A percentile compares a stretch with the other conserved stretches of the same genome.
These are phyloP conservation scores for Phytopythium montanum DNA, from an alignment of 352 stramenopile species.

Conservation along the genomic window DNA sequence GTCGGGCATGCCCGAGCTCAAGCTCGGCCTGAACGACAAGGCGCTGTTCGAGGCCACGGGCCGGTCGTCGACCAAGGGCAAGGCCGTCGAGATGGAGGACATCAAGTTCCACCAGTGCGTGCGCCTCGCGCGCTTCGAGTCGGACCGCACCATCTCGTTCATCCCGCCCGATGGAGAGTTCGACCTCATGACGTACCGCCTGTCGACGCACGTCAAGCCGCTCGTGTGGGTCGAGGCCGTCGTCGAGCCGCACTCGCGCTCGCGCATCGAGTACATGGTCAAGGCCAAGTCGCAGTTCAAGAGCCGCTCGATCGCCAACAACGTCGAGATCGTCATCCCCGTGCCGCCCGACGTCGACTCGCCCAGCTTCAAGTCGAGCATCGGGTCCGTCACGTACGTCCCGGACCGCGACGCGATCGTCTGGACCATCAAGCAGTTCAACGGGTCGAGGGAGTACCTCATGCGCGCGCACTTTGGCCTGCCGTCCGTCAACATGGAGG, in stretches of 20 bases:
- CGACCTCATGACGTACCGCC: slow-evolving; percentile 98
- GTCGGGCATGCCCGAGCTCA: slow-evolving; percentile 99
- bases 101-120: slow-evolving; percentile 99
- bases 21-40: slow-evolving; percentile 99
- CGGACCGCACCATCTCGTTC: slow-evolving; percentile 99
- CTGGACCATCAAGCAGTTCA: slow-evolving; percentile 99
- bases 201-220: slow-evolving; percentile 99
- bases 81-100: slow-evolving; percentile 99
- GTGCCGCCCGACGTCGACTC: slow-evolving; percentile 98
- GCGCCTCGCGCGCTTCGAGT: slow-evolving; percentile 98
- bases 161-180: slow-evolving; percentile 99
- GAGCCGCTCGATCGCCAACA: slow-evolving; percentile 97
- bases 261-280: slow-evolving; percentile 98
- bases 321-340: slow-evolving; percentile 99
- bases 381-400: slow-evolving; percentile 98
- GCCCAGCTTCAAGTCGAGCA: slow-evolving; percentile 97
- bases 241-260: slow-evolving; percentile 97
- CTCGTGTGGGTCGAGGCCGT: slow-evolving; percentile 98
- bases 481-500: slow-evolving; percentile 91
- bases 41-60: slow-evolving; percentile 98
- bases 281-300: slow-evolving; percentile 99
- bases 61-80: slow-evolving; percentile 83
- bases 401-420: slow-evolving; percentile 98
- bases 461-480: slow-evolving; percentile 99
- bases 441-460: slow-evolving; percentile 97